Base-by-base conservation (phyloP, 1,139 yeast species). In the Chernovozyma sophiae-reginae region DNA sequence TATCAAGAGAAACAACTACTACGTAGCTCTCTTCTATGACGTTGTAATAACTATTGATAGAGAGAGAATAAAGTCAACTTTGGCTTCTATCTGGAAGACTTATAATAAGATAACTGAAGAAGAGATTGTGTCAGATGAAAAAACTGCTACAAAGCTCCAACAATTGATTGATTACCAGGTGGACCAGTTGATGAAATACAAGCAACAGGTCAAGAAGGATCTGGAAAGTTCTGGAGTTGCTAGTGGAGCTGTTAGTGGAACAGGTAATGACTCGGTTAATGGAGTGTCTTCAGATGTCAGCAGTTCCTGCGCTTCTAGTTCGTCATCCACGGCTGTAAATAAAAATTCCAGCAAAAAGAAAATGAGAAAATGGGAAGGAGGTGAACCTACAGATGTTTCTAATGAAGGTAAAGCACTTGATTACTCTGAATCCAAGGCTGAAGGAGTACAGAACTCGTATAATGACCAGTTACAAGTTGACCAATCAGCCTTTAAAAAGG, bases 401-500 rank as follows among this genome's bases (percentile, higher is more conserved):
- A 40, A 37, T n/a, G 53, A 43, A n/a, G 42, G 52, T n/a, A 43
- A 41, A 31, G 53, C 46, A 0, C 57, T 70, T 36, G 75, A 68
- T 43, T 69, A 62, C 42, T 67, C 73, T 2, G 58, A 44, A 18
- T 49, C 46, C 17, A 55, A 45, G 1, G 51, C 40, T 7, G 48
- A 41, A 5, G 52, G 81, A 4, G 76, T 74, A 1, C 79, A 76
- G 38, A 65, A 71, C 19, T 1, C 84, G 81, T 7, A 72, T 11
- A 39, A 43, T 25, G 50, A 50, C 12, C 52, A 48, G 23, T 37
- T 58, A 33, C 43, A 50, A 25, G 53, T 62, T 10, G 68, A 68
- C 42, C 44, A 55, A 17, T 43, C 56, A 16, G 70, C 71, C 4
- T 70, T 69, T 40, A 56, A 56, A 15, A 55, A 53, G 37, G 65